phyloP scores from a whole-genome alignment of 2,329 filamentous ascomycete genomes.

The Iodosphaeria phyllophila region DNA sequence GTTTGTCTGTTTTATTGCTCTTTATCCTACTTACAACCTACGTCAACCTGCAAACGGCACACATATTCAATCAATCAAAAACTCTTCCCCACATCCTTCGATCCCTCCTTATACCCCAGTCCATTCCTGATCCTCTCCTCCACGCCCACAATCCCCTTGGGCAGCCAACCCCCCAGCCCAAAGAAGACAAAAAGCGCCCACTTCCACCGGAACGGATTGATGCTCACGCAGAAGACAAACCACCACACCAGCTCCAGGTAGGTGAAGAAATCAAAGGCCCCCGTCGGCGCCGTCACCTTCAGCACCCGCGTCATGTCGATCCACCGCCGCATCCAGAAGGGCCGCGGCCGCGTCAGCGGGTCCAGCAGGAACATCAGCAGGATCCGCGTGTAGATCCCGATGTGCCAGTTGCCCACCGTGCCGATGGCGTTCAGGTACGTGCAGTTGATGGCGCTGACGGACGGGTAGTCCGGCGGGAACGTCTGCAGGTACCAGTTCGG shows the following conservation, averaged over 20 bases:
- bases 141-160: slow-evolving; percentile 42
- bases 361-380: slow-evolving; percentile 75
- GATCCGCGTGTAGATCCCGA: slow-evolving; percentile 75
- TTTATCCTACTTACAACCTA: too few relatives aligned
- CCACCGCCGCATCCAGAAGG: slow-evolving; percentile 67
- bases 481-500: slow-evolving; percentile 83
- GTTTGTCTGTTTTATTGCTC: neutral
- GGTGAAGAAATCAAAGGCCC: slow-evolving; percentile 78
- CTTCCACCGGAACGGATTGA: slow-evolving; percentile 84
- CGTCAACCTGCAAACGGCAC: too few relatives aligned
- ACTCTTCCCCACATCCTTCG: slow-evolving; percentile 14
- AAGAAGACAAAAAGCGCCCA: slow-evolving; percentile 74
- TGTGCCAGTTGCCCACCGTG: slow-evolving; percentile 73
- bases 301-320: slow-evolving; percentile 65
- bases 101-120: slow-evolving; percentile 17
- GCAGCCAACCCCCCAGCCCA: slow-evolving; percentile 49
- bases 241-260: slow-evolving; percentile 73
- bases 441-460: slow-evolving; percentile 61
- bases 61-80: slow-evolving; percentile 6
- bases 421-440: slow-evolving; percentile 70
- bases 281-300: slow-evolving; percentile 50
- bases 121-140: slow-evolving; percentile 44
- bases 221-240: slow-evolving; percentile 59
- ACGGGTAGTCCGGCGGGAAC: slow-evolving; percentile 57
- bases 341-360: slow-evolving; percentile 51